A percentile compares a stretch with the other conserved stretches of the same genome.
These are phyloP conservation scores for Ceratocystis cubensis DNA, from an alignment of 2,329 filamentous ascomycete genomes.

Conservation along the genomic window DNA sequence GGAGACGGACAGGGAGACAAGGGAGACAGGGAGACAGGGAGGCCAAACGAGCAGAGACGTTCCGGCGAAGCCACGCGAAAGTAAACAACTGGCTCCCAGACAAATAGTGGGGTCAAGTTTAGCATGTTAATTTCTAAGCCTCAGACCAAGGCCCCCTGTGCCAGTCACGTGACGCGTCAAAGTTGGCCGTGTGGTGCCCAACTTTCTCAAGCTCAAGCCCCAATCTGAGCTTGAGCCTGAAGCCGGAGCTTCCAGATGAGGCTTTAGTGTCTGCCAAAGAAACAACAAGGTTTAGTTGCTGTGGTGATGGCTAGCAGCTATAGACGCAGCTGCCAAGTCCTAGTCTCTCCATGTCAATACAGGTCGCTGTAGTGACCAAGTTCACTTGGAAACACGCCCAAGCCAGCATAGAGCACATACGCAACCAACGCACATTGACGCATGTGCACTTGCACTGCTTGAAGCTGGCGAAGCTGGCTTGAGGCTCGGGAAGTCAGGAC, in stretches of 20 bases:
- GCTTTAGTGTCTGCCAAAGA: background rate
- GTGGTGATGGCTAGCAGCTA: slow-evolving; percentile 15
- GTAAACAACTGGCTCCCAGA: background rate
- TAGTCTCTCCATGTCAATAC: slow-evolving; percentile 11
- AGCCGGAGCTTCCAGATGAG: slow-evolving; percentile 4
- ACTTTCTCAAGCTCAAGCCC: too few relatives aligned
- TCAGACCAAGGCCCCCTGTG: background rate
- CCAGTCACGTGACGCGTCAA: background rate
- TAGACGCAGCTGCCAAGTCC: slow-evolving; percentile 15
- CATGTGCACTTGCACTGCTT: background rate
- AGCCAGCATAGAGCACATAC: background rate
- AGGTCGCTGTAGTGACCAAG: slow-evolving; percentile 17
- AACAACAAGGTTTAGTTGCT: slow-evolving; percentile 9
- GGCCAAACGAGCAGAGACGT: too few relatives aligned
- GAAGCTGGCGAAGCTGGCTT: background rate
- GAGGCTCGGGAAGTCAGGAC: background rate
- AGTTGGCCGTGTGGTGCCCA: background rate
- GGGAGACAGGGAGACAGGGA: too few relatives aligned
- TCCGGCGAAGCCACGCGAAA: background rate
- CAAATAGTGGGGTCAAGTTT: slow-evolving; percentile 6
- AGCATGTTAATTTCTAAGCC: background rate
- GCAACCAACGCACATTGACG: background rate
- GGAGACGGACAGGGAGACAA: too few relatives aligned
- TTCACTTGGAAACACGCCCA: slow-evolving; percentile 10
- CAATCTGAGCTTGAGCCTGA: too few relatives aligned